Conservation (phyloP, 2,329 filamentous ascomycete genomes). For the Rhinocladiella similis region DNA sequence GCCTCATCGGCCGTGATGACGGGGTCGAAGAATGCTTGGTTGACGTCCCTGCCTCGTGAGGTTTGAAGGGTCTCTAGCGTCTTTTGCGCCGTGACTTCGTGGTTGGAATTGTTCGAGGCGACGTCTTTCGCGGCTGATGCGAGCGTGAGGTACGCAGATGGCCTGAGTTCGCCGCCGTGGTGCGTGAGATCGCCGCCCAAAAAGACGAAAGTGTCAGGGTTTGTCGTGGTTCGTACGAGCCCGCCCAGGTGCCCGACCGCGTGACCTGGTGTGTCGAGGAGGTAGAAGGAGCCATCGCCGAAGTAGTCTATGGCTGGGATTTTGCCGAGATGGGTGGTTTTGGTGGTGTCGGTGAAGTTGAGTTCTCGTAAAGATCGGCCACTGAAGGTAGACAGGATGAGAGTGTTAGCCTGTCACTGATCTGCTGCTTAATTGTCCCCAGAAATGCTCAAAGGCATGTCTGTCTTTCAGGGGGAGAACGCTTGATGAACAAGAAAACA, state of each 20-base stretch:
- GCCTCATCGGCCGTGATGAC: conserved; percentile 10
- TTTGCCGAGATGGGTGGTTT: too few species aligned
- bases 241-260: conserved; percentile 51
- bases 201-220: conserved; percentile 6
- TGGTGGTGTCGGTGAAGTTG: too few species aligned
- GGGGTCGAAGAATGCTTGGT: conserved; percentile 32
- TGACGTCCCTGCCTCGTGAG: background rate
- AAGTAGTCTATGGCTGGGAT: conserved; percentile 42
- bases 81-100: background rate
- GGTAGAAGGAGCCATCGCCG: conserved; percentile 41
- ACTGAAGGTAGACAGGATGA: too few species aligned
- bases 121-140: background rate
- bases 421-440: too few species aligned
- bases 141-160: conserved; percentile 20
- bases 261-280: conserved; percentile 47
- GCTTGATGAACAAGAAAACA: too few species aligned
- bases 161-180: conserved; percentile 5
- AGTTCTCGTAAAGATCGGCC: too few species aligned
- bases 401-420: too few species aligned
- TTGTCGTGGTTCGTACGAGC: conserved; percentile 43
- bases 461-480: too few species aligned
- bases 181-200: conserved; percentile 6
- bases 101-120: background rate
- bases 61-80: background rate
- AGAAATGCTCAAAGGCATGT: too few species aligned